Evolutionary conservation across 2,329 filamentous ascomycete genomes (phyloP), one percentile per base, ranked within the genome.

Genomic region (Colletotrichum sp.): DNA sequence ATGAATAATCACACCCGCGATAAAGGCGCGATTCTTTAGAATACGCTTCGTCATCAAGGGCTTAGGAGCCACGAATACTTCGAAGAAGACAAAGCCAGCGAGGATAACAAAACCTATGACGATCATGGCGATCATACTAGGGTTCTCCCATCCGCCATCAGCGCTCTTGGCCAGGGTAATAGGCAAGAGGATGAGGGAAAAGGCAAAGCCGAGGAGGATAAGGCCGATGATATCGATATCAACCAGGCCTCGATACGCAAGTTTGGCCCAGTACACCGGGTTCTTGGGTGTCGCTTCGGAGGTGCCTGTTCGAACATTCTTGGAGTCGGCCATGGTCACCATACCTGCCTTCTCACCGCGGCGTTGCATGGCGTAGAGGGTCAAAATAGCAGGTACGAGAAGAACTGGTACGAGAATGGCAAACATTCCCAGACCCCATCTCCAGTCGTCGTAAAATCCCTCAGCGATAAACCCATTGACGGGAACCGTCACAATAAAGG

Each of bases 391-490:
- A 0, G 92, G 92, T 13, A 90, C 77, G 66, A 90, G 89, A 34
- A 91, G 87, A 10, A 89, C 85, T 1, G 92, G 92, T 6, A 92
- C 81, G 57, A 93, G 87, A 77, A 94, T 92, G 69, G 90, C 88
- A 82, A 92, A 93, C 81, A 89, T 89, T 66, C 92, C 92, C 78
- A 91, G 90, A 4, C 89, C 92, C 92, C 92, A 93, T 63, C 92
- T 87, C 91, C 91, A 93, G 57, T 85, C 78, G n/a, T 85, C 83
- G 7, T 81, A 77, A 60, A 86, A 85, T 16, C 77, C 83, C 7
- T 86, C 82, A 5, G 82, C 82, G 18, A 88, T 87, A 78, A 86
- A 86, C 2, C 85, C 86, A 36, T 85, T 86, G 76, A 87, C 77
- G 26, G 83, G 84, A 0, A 84, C 81, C 0, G 85, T 88, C 30